Percentiles rank a stretch among this genome's conserved stretches.
Conservation (phyloP, 1,139 yeast species). For the Kodamaea derodonti region DNA sequence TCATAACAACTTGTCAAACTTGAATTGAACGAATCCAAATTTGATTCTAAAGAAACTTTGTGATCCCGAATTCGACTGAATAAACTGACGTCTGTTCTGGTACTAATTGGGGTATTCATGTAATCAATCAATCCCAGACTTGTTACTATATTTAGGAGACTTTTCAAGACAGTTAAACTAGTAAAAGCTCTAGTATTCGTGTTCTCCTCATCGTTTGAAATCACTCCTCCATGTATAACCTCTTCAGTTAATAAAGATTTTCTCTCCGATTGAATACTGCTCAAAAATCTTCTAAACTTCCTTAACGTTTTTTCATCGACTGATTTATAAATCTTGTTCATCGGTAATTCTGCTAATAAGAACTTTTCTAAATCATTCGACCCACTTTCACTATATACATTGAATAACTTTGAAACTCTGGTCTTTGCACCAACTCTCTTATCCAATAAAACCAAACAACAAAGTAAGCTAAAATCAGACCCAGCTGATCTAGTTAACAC, state of each 20-base stretch:
- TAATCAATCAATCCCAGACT: constrained; percentile 21
- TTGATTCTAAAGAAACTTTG: constrained; percentile 12
- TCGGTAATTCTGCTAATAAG: constrained; percentile 4
- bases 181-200: too few relatives aligned
- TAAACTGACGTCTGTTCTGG: neutral
- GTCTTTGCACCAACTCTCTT: constrained; percentile 18
- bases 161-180: constrained; percentile 16
- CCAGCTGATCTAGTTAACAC: constrained; percentile 31
- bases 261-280: neutral
- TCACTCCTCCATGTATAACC: too few relatives aligned
- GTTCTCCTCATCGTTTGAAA: too few relatives aligned
- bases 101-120: constrained; percentile 17
- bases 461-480: constrained; percentile 32
- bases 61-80: constrained; percentile 4
- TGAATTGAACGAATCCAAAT: constrained; percentile 24
- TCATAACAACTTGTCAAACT: constrained; percentile 23
- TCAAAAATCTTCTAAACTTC: neutral
- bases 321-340: neutral
- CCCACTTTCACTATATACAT: constrained; percentile 9
- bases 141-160: constrained; percentile 18
- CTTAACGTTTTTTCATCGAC: constrained; percentile 1
- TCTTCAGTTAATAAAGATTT: neutral
- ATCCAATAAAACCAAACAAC: constrained; percentile 28
- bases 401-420: constrained; percentile 27
- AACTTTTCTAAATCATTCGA: constrained; percentile 8